Base-by-base conservation (phyloP, 1,139 yeast genomes). In the Sugiyamaella castrensis region DNA sequence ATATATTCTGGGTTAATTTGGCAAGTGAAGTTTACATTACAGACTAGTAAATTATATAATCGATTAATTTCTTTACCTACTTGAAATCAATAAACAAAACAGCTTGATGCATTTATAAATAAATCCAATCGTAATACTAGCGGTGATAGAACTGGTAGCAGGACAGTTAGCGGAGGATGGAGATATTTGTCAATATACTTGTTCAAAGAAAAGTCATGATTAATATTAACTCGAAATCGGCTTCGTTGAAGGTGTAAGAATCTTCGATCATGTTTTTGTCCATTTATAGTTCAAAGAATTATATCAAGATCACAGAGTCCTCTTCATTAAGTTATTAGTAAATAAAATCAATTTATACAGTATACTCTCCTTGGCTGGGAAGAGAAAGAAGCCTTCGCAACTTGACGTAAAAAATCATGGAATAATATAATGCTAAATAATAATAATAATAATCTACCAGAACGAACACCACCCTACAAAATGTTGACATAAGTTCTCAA, bases 391-490 rank as follows among this genome's bases (percentile, higher is more conserved):
- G 3, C 24, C 24, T 19, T 19, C 5, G 24, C 5, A 19, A 19
- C 5, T 5, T 19, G 3, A 19, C 24, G 24, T 19, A 4, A 19
- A 19, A 19, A 19, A 19, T 19, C 5, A 19, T 19, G 5, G 24
- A 19, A 19, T 19, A 19, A 19, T 19, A 19, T 19, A 19, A 19
- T 19, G 24, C 24, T 19, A 19, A 19, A 19, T 5, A 19, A 19
- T 3, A 31, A 31, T 4, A n/a, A 31, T 6, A 31, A 6, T 4
- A 31, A 31, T 6, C 29, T 61, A 91, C 98, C 98, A 92, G 80
- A 91, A 92, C 0, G 98, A 87, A 70, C 98, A 92, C 98, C 99
- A 94, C 15, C 99, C 99, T 55, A 94, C 87, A 64, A 87, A 94
- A 67, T 92, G 98, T 67, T 89, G 96, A 64, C 98, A 92, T 52